A percentile compares a stretch with the other conserved stretches of the same genome.
These are phyloP conservation scores for Adenanthera pavonina DNA, from an alignment of 306 rosid species.

Conservation along the genomic window DNA sequence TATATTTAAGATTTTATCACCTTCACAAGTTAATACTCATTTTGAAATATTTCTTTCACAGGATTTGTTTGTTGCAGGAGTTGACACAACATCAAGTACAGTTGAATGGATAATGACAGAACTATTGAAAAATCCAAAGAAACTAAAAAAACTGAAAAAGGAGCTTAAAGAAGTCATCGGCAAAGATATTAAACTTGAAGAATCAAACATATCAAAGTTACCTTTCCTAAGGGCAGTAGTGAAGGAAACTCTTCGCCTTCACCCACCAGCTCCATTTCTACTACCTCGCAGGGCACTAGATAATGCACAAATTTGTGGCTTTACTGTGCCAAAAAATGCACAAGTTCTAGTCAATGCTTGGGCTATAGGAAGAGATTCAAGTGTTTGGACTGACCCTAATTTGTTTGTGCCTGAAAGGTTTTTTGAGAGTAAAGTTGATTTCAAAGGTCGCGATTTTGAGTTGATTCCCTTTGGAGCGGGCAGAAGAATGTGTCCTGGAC, in stretches of 20 bases:
- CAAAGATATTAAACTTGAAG: constrained; percentile 18
- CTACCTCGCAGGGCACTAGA: constrained; percentile 33
- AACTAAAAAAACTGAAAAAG: not conserved
- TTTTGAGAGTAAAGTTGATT: constrained; percentile 23
- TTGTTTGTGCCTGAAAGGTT: constrained; percentile 41
- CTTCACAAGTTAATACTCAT: too few species aligned
- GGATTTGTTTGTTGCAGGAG: constrained; percentile 34
- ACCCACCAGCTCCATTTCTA: constrained; percentile 45
- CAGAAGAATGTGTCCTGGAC: constrained; percentile 48
- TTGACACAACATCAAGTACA: constrained; percentile 21
- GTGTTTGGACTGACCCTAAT: constrained; percentile 30
- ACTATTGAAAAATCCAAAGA: constrained; percentile 2
- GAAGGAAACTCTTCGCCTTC: constrained; percentile 48
- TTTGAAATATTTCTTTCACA: not conserved
- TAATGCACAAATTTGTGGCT: constrained; percentile 1
- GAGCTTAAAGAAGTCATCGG: constrained; percentile 14
- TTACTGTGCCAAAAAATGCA: constrained; percentile 38
- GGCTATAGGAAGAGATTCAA: constrained; percentile 49
- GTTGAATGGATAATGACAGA: constrained; percentile 51
- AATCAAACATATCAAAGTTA: constrained; percentile 29
- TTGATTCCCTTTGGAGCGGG: constrained; percentile 55
- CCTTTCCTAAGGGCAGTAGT: constrained; percentile 40
- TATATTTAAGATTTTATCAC: too few species aligned
- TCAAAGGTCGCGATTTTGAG: constrained; percentile 39
- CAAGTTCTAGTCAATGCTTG: constrained; percentile 42